Base-by-base conservation (phyloP, 2,329 filamentous ascomycete genomes). In the Phialophora expanda region DNA sequence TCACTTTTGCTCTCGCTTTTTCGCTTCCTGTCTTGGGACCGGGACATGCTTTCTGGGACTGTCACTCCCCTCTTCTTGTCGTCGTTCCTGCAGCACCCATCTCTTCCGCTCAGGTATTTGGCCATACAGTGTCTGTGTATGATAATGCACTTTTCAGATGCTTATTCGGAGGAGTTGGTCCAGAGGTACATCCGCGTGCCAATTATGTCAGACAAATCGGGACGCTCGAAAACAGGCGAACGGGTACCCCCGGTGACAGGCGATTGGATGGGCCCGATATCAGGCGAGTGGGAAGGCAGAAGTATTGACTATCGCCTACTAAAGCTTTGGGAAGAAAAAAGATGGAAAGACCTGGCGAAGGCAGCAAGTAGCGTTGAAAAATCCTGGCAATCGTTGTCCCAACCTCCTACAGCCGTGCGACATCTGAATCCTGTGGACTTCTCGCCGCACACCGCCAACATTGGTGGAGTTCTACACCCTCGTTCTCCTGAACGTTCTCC, bases 91-190 rank as follows among this genome's bases (percentile, higher is more conserved):
- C 80, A 82, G 53, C 84, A 87, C 73, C 61, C 76, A 55, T 83
- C 84, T 70, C 80, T 78, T 65, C 80, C 85, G 17, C 85, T 96
- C 58, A 87, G 90, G 78, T 97, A 93, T 77, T 83, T 98, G 67
- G 90, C 93, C 14, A 85, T 96, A 63, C 87, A 92, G 69, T 87
- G 93, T 66, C 90, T 97, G 70, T 93, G 90, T 74, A 83, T 92
- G 69, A 87, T 92, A 64, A 86, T 96, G 72, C 87, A 88, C 73
- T 90, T 90, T 32, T 90, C 95, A 3, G 95, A 99, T 76, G 82
- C 85, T 69, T 91, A 91, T 68, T 84, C 90, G 56, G 89, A 96
- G 74, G 82, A 85, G 56, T 89, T 96, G 76, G 78, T 96, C 34
- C 78, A 81, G 56, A 83, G 86, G 73, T 84, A 93, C 76, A 81